Base-by-base conservation (phyloP, 768 basidiomycete genomes). In the Albatrellus ellisii region DNA sequence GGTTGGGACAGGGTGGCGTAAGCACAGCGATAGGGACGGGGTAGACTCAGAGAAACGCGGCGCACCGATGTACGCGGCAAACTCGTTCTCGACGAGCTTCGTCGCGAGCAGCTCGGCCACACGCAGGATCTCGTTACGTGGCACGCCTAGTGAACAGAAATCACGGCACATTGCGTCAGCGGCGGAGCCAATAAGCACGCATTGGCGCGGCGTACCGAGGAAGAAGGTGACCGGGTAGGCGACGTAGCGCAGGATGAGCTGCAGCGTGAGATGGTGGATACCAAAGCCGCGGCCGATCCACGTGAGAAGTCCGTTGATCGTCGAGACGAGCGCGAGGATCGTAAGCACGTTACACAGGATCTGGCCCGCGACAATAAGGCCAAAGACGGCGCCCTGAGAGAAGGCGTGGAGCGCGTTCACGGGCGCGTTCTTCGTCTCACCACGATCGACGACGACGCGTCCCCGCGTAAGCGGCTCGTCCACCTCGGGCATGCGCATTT, bases 281-380 rank as follows among this genome's bases (percentile, higher is more conserved):
- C 82, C 85, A 54, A 90, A 88, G 38, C 84, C 87, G 45, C 68
- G 73, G 25, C 89, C 89, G 56, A 90, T 72, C 88, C 87, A 92
- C 22, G 86, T 89, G 28, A 91, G 70, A 10, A 90, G 65, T 32
- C 82, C 89, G 54, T 92, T 88, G 59, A 88, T 76, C 40, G 70
- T 71, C 34, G 81, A 75, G 45, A 95, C 76, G 37, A 91, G 78
- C 2, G 87, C 73, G 42, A 94, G 63, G 44, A 94, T 77, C 40
- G 85, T 90, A 44, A 91, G 66, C 46, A 91, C 84, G 52, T 90
- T 89, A 43, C 82, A 84, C 79, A 89, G 60, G 56, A 91, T 89
- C 55, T 90, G 82, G 15, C 86, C 87, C 7, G 88, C 89, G 39
- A 92, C 84, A 45, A 83, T 64, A 31, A 91, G 59, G 60, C 90